Evolutionary conservation across 2,329 filamentous ascomycete species (phyloP), one percentile per base, ranked within the genome.

Genomic region (Thermothelomyces thermophilus): DNA sequence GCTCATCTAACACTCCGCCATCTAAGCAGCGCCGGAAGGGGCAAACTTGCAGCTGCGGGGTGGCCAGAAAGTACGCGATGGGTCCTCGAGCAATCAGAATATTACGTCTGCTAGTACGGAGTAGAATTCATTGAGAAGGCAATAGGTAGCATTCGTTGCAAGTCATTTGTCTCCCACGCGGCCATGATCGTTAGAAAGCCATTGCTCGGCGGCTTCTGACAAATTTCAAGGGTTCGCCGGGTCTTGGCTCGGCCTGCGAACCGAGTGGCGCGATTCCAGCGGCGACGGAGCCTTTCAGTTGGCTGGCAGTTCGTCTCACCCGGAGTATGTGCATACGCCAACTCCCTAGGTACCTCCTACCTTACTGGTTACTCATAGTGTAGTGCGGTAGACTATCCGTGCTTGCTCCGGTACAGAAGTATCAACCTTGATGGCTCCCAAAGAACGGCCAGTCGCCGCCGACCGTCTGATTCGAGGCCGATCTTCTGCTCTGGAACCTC

Each of bases 31-130:
- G 33, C 19, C 22, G 42, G 43, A 46, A 42, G 42, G 42, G 48
- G 48, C 43, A 42, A 46, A 46, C 42, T 37, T 24, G 41, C 41
- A 40, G 43, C 37, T 51, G 48, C 48, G 48, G 48, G 48, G 48
- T 43, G 43, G 26, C 26, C 41, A 16, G 1, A 39, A 24, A 14
- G n/a, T n/a, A n/a, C n/a, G n/a, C n/a, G 39, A 33, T 24, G 16
- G 33, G 9, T 28, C 40, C 36, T 37, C 22, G 41, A 33, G 13
- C 17, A 9, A 13, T 5, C 11, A 3, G 7, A n/a, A 8, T 6
- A 35, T 35, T 9, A 11, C 14, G 13, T 31, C 30, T n/a, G n/a
- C n/a, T n/a, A n/a, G n/a, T n/a, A n/a, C n/a, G n/a, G n/a, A n/a
- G n/a, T n/a, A n/a, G n/a, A n/a, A n/a, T n/a, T n/a, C n/a, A n/a